Conservation (phyloP, 202 grass and related monocot genomes). For the Saccharum hybrid region DNA sequence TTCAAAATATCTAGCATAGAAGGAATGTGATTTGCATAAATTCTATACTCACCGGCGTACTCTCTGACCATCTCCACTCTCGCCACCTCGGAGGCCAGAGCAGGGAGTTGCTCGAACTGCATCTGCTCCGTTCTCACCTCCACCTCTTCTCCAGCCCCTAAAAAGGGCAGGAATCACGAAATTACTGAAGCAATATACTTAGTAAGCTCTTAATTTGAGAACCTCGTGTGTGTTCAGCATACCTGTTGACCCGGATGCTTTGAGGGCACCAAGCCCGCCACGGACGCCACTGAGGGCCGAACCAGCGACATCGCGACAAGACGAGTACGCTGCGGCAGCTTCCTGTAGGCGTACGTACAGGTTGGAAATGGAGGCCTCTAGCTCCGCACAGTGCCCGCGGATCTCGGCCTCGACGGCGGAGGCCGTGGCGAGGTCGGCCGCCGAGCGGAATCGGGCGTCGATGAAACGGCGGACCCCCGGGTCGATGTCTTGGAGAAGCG, state of each 20-base stretch:
- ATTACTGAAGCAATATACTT: background rate
- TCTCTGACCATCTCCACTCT: constrained; percentile 74
- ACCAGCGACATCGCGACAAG: constrained; percentile 43
- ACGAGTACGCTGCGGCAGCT: constrained; percentile 47
- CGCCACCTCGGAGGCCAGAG: constrained; percentile 82
- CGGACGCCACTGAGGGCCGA: constrained; percentile 49
- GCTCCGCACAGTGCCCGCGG: constrained; percentile 61
- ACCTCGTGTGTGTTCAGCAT: constrained; percentile 12
- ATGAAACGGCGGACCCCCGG: constrained; percentile 55
- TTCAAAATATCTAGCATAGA: constrained; percentile 2
- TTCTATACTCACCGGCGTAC: constrained; percentile 65
- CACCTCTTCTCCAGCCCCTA: constrained; percentile 46
- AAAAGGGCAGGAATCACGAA: background rate
- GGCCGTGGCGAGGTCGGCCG: constrained; percentile 60
- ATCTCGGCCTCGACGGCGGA: constrained; percentile 71
- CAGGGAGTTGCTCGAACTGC: constrained; percentile 66
- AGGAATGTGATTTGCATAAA: background rate
- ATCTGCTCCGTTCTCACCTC: constrained; percentile 47
- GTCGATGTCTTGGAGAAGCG: constrained; percentile 37
- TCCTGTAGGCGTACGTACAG: constrained; percentile 43
- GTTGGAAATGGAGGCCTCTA: constrained; percentile 59
- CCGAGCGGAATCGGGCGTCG: constrained; percentile 53
- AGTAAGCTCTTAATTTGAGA: background rate
- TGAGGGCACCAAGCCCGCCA: constrained; percentile 51
- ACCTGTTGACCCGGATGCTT: constrained; percentile 42